These are phyloP conservation scores for Nitzschia putrida DNA, from an alignment of 108 stramenopile genomes.

Conservation along the genomic window DNA sequence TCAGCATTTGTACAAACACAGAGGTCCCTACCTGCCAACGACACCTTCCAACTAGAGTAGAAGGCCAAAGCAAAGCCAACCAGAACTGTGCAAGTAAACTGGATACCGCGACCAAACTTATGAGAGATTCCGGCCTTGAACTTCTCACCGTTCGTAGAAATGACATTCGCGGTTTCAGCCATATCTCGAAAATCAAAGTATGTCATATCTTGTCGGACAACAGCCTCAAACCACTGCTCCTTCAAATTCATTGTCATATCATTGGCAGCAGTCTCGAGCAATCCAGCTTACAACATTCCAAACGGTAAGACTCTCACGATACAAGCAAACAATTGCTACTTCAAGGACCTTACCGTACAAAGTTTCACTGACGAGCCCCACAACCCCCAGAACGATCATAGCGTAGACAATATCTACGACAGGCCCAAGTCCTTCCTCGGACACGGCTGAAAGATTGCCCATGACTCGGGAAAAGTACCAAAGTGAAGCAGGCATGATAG, in stretches of 20 bases:
- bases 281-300: constrained; percentile 20
- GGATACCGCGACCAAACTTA: constrained; percentile 38
- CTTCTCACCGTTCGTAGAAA: constrained; percentile 30
- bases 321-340: background rate
- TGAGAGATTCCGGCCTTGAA: constrained; percentile 32
- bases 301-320: constrained; percentile 1
- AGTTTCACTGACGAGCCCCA: constrained; percentile 37
- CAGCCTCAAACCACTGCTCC: constrained; percentile 41
- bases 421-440: constrained; percentile 31
- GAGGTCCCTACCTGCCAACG: too few species aligned
- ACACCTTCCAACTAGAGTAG: constrained; percentile 23
- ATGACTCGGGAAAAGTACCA: constrained; percentile 48
- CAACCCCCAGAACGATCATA: constrained; percentile 50
- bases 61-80: constrained; percentile 38
- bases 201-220: too few species aligned
- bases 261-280: constrained; percentile 36
- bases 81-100: constrained; percentile 28
- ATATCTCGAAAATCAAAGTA: constrained; percentile 50
- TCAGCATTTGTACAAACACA: too few species aligned
- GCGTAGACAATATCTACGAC: constrained; percentile 38
- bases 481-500: constrained; percentile 25
- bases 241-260: constrained; percentile 36
- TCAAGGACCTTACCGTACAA: constrained; percentile 26
- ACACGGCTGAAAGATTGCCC: constrained; percentile 38
- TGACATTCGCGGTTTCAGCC: constrained; percentile 28